Evolutionary conservation across 2,329 filamentous ascomycete genomes (phyloP).

Genomic region (Beauveria caledonica): DNA sequence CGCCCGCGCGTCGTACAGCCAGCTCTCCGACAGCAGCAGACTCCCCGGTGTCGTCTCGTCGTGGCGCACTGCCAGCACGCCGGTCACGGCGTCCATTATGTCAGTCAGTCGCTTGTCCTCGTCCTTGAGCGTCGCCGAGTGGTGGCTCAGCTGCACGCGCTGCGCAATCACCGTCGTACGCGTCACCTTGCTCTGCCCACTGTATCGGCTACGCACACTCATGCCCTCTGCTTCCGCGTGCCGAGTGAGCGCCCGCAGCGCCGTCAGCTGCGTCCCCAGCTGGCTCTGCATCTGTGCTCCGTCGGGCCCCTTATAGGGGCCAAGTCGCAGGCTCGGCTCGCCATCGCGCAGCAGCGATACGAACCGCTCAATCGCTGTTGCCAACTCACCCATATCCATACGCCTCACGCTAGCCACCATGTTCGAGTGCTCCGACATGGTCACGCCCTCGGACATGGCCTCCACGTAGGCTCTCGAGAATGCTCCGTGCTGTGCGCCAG

Average conservation of each 20-base stretch:
- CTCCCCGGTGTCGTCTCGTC: constrained; percentile 24
- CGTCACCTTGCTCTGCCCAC: constrained; percentile 59
- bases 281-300: constrained; percentile 23
- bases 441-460: constrained; percentile 48
- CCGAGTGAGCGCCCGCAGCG: constrained; percentile 38
- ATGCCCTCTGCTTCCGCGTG: constrained; percentile 36
- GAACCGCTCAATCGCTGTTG: constrained; percentile 19
- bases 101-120: constrained; percentile 63
- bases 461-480: constrained; percentile 53
- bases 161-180: constrained; percentile 74
- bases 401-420: constrained; percentile 52
- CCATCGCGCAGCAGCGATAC: constrained; percentile 26
- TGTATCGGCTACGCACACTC: constrained; percentile 65
- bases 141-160: constrained; percentile 70
- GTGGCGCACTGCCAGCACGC: constrained; percentile 20
- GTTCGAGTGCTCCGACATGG: constrained; percentile 42
- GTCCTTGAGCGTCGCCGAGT: constrained; percentile 61
- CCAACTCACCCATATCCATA: constrained; percentile 32
- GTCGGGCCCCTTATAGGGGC: constrained; percentile 21
- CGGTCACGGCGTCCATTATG: constrained; percentile 45
- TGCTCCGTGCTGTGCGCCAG: constrained; percentile 26
- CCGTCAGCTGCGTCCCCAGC: constrained; percentile 34
- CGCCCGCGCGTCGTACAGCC: constrained; percentile 64
- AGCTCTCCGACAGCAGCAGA: constrained; percentile 60
- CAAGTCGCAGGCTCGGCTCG: constrained; percentile 29